Base-by-base conservation (phyloP, 257 asterid genomes). In the Coffea eugenioides region DNA sequence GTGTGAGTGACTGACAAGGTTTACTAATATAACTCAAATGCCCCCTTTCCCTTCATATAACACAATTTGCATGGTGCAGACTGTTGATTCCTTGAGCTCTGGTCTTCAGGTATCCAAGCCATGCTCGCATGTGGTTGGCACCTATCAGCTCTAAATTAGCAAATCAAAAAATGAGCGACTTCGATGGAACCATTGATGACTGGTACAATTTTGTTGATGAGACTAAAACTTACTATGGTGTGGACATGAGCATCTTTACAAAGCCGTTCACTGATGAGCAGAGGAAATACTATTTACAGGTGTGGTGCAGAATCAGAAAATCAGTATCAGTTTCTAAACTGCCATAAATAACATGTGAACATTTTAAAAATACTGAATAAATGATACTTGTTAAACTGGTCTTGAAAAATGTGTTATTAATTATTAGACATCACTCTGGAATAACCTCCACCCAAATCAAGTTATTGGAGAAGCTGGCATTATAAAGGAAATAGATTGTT, bases 61-160 rank as follows among this genome's bases (percentile, higher is more conserved):
- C 34, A 21, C 7, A 31, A 21, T 61, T 61, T 61, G 66, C 66
- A 1, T 61, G 2, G 27, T 21, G 4, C 34, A 61, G 49, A 18
- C 69, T 23, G 39, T 72, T 69, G 59, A 46, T 25, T 49, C 79
- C 34, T 23, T 54, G 61, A 72, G 68, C 77, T 80, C 39, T 70
- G 80, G 71, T 56, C 75, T 84, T 85, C 89, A 94, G 98, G 99
- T 96, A 96, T 73, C 99, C 98, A 41, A 96, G 99, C 86, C 98
- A 94, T 84, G 98, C 99, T 82, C 94, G 97, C 75, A 92, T 96
- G 88, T 94, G 97, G 98, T 82, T 96, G 80, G 93, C 98, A 41
- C 99, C 99, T 31, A 86, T 94, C 79, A 89, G 89, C 80, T 85
- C 99, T 75, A 90, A 88, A 68, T 84, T 91, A 79, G 97, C 82